Conservation (phyloP, 164 flowering plant species). For the Piper longum region DNA sequence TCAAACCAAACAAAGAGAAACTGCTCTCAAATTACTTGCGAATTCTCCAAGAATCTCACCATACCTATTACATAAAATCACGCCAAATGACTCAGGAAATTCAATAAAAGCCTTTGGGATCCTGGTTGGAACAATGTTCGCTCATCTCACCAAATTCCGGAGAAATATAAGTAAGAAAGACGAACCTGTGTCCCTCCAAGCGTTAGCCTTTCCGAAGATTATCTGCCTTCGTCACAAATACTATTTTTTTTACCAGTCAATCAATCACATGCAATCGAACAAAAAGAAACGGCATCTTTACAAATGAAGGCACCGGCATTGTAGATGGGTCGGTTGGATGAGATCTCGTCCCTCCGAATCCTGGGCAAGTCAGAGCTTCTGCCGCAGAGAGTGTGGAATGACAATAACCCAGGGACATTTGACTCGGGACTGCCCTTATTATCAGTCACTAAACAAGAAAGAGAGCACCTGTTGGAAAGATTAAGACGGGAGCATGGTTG, state of each 20-base stretch:
- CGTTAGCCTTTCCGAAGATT: constrained; percentile 10
- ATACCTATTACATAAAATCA: background rate
- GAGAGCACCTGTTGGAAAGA: background rate
- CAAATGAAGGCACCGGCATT: constrained; percentile 4
- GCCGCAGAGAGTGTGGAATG: background rate
- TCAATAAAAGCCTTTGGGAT: constrained; percentile 7
- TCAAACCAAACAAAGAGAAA: background rate
- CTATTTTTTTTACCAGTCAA: background rate
- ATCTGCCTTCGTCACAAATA: constrained; percentile 1
- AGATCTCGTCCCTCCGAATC: background rate
- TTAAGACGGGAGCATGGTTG: no score
- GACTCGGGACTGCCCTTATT: background rate
- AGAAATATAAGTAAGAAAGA: background rate
- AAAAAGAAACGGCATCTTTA: background rate
- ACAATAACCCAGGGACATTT: background rate
- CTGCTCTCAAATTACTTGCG: constrained; percentile 1
- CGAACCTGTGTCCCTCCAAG: constrained; percentile 1
- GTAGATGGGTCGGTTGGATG: background rate
- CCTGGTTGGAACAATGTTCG: constrained; percentile 8
- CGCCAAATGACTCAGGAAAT: background rate
- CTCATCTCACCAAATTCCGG: constrained; percentile 14
- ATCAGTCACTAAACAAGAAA: background rate
- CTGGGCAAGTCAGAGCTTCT: background rate
- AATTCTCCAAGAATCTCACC: background rate
- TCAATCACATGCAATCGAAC: constrained; percentile 5